Evolutionary conservation across 345 rosid genomes (phyloP).

Genomic region (Clarkia xantiana): DNA sequence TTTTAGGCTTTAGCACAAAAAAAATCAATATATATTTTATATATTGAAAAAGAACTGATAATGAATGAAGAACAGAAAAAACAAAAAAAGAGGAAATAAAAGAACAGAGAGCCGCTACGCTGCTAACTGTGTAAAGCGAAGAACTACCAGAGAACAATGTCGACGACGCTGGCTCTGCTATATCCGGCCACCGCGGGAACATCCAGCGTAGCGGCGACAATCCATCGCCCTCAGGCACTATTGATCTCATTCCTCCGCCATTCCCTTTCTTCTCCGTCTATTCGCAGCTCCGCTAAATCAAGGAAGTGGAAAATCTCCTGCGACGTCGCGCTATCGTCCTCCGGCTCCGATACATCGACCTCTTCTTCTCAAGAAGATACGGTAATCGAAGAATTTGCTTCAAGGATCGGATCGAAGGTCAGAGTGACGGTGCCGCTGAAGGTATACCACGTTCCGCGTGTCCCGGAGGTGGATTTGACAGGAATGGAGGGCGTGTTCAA

Average conservation of each 20-base stretch:
- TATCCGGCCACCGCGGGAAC: slow-evolving; percentile 7
- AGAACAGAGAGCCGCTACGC: too few species aligned
- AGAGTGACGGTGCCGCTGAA: slow-evolving; percentile 69
- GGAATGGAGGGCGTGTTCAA: slow-evolving; percentile 75
- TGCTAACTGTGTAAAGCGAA: too few species aligned
- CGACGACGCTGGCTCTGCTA: slow-evolving; percentile 6
- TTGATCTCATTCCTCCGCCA: neutral
- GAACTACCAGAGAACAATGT: neutral
- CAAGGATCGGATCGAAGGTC: slow-evolving; percentile 51
- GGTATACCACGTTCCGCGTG: slow-evolving; percentile 70
- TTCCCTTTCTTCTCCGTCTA: neutral
- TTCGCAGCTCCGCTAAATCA: neutral
- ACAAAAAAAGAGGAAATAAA: too few species aligned
- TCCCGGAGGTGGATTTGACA: slow-evolving; percentile 55
- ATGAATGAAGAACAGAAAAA: too few species aligned
- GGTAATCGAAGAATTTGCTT: neutral
- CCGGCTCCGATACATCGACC: slow-evolving; percentile 14
- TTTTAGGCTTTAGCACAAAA: too few species aligned
- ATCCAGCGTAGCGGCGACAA: slow-evolving; percentile 3
- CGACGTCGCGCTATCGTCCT: slow-evolving; percentile 27
- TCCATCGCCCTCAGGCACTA: neutral
- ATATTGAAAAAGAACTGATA: too few species aligned
- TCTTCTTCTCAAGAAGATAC: neutral
- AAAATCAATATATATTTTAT: too few species aligned
- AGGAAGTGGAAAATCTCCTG: slow-evolving; percentile 16